Conservation (phyloP, 2,329 filamentous ascomycete genomes). For the Colletotrichum orbiculare region DNA sequence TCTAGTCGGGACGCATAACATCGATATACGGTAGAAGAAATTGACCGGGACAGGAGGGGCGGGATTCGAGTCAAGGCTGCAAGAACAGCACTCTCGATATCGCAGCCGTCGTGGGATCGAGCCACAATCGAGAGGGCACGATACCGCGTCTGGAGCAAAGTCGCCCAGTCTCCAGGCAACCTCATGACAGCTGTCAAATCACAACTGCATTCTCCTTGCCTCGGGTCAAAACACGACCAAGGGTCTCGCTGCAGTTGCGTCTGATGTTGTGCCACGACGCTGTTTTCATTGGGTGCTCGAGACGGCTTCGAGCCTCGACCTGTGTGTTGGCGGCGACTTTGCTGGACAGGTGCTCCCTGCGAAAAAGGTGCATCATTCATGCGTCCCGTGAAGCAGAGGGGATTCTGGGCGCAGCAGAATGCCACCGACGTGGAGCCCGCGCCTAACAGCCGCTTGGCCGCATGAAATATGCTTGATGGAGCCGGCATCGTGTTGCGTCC, state of each 20-base stretch:
- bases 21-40: slow-evolving; percentile 13
- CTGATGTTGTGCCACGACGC: slow-evolving; percentile 32
- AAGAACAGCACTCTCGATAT: not conserved
- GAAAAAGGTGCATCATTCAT: slow-evolving; percentile 34
- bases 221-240: slow-evolving; percentile 10
- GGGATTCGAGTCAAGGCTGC: slow-evolving; percentile 18
- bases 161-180: slow-evolving; percentile 24
- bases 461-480: slow-evolving; percentile 26
- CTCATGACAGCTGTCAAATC: slow-evolving; percentile 28
- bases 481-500: slow-evolving; percentile 23
- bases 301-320: not conserved
- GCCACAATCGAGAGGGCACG: slow-evolving; percentile 7
- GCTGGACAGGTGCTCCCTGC: slow-evolving; percentile 27
- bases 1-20: slow-evolving; percentile 27
- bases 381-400: slow-evolving; percentile 16
- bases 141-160: not conserved
- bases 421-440: slow-evolving; percentile 25
- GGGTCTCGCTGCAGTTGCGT: slow-evolving; percentile 25
- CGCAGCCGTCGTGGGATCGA: slow-evolving; percentile 17
- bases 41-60: slow-evolving; percentile 5
- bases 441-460: slow-evolving; percentile 27
- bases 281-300: not conserved
- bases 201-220: slow-evolving; percentile 35
- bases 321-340: slow-evolving; percentile 20
- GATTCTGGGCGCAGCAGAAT: slow-evolving; percentile 13